Conservation (phyloP, 257 asterid genomes). For the Solanum commersonii region DNA sequence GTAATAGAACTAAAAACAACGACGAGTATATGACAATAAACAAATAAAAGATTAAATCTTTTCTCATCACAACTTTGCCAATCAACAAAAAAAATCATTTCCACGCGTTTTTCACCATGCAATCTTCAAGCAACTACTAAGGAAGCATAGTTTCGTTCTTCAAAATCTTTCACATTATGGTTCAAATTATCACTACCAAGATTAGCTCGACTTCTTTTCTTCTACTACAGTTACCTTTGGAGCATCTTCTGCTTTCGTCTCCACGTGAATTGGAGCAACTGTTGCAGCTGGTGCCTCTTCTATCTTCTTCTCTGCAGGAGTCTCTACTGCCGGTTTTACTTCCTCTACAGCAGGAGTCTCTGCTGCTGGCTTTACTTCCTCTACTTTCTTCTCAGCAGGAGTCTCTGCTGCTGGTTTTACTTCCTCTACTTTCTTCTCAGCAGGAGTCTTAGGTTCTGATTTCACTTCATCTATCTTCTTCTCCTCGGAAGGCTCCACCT, state of each 20-base stretch:
- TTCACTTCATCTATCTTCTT: constrained; percentile 4
- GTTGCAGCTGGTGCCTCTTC: not conserved
- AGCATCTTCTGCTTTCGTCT: not conserved
- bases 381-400: constrained; percentile 1
- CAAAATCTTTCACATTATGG: not conserved
- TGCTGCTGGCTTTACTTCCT: not conserved
- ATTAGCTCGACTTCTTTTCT: not conserved
- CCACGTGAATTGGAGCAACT: not conserved
- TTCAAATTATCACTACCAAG: not conserved
- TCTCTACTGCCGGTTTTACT: not conserved
- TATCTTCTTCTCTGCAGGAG: not conserved
- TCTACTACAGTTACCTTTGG: not conserved
- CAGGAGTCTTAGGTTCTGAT: not conserved
- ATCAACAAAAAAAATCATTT: not conserved
- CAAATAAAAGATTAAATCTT: not conserved
- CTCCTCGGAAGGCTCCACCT: not conserved
- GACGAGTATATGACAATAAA: not conserved
- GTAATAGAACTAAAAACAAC: not conserved
- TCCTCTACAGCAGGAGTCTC: constrained; percentile 2
- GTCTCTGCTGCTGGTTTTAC: not conserved
- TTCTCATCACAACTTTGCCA: not conserved
- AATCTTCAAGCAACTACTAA: not conserved
- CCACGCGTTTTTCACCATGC: not conserved
- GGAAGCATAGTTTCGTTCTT: not conserved
- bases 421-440: constrained; percentile 3